A percentile compares a stretch with the other conserved stretches of the same genome.
Conservation (phyloP, 768 basidiomycete genomes). For the Suillus hirtellus region DNA sequence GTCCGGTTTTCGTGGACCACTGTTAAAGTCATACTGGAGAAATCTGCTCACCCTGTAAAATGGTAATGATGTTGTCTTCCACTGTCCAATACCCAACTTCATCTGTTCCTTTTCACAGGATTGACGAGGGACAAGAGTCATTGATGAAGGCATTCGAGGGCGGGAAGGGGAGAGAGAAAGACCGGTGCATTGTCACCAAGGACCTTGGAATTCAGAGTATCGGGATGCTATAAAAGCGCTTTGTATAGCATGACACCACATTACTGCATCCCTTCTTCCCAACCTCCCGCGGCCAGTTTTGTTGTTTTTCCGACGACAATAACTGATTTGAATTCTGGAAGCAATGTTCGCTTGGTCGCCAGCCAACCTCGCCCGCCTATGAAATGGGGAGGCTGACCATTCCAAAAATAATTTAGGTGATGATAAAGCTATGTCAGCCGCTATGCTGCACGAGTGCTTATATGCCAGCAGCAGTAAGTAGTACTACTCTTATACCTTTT, state of each 20-base stretch:
- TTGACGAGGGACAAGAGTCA: slow-evolving; percentile 78
- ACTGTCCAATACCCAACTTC: neutral
- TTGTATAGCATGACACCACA: neutral
- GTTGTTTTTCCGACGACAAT: neutral
- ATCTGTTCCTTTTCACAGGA: slow-evolving; percentile 47
- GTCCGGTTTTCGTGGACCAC: slow-evolving; percentile 97
- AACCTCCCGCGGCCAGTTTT: neutral
- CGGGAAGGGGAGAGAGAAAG: slow-evolving; percentile 73
- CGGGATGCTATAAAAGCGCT: slow-evolving; percentile 48
- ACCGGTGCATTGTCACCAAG: slow-evolving; percentile 65
- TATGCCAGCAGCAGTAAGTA: neutral
- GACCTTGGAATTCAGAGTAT: slow-evolving; percentile 77
- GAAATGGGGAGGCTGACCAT: slow-evolving; percentile 3
- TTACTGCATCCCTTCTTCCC: neutral
- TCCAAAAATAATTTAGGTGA: no score
- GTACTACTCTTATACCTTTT: neutral
- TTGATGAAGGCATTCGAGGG: slow-evolving; percentile 74
- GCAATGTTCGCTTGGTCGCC: neutral
- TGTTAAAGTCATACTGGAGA: slow-evolving; percentile 81
- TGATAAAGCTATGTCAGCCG: neutral
- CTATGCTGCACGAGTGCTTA: neutral
- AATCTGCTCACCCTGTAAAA: slow-evolving; percentile 72
- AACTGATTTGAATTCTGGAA: neutral
- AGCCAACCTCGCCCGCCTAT: neutral
- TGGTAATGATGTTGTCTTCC: slow-evolving; percentile 54